phyloP scores from a whole-genome alignment of 2,329 filamentous ascomycete species.

The Colletotrichum shisoi region DNA sequence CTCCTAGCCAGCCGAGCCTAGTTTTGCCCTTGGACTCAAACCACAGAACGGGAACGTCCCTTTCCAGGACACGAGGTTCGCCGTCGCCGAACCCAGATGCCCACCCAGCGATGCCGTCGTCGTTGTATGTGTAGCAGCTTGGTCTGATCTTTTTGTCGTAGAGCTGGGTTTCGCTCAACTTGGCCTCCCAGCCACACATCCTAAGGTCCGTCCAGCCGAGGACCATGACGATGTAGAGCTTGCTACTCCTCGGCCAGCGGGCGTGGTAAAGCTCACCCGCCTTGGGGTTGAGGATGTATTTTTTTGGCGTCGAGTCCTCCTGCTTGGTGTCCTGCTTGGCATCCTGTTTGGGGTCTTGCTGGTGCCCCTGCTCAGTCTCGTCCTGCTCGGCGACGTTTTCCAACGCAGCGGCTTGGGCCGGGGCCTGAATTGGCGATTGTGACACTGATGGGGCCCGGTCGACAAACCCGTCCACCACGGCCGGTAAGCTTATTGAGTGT shows the following conservation, averaged over 20 bases:
- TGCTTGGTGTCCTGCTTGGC: constrained; percentile 2
- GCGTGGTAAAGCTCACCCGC: constrained; percentile 39
- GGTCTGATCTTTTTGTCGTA: constrained; percentile 26
- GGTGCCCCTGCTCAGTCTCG: neutral
- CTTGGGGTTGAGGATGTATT: constrained; percentile 34
- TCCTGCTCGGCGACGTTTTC: neutral
- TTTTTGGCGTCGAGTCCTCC: neutral
- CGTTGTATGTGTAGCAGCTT: constrained; percentile 36
- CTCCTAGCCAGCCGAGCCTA: constrained; percentile 31
- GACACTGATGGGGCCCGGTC: neutral
- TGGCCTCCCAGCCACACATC: constrained; percentile 30
- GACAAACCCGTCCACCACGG: neutral
- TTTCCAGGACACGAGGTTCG: constrained; percentile 27
- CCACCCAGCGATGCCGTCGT: constrained; percentile 39
- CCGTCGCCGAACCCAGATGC: constrained; percentile 37
- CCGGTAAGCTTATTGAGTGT: constrained; percentile 7
- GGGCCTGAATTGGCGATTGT: neutral
- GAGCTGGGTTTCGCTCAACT: constrained; percentile 25
- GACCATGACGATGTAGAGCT: constrained; percentile 39
- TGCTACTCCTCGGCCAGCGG: constrained; percentile 31
- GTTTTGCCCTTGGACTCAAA: constrained; percentile 40
- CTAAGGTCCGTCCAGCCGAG: constrained; percentile 38
- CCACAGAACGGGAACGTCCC: constrained; percentile 40
- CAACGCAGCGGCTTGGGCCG: neutral
- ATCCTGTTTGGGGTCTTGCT: neutral